Evolutionary conservation across 2,329 filamentous ascomycete species (phyloP).

Genomic region (Metarhizium anisopliae): DNA sequence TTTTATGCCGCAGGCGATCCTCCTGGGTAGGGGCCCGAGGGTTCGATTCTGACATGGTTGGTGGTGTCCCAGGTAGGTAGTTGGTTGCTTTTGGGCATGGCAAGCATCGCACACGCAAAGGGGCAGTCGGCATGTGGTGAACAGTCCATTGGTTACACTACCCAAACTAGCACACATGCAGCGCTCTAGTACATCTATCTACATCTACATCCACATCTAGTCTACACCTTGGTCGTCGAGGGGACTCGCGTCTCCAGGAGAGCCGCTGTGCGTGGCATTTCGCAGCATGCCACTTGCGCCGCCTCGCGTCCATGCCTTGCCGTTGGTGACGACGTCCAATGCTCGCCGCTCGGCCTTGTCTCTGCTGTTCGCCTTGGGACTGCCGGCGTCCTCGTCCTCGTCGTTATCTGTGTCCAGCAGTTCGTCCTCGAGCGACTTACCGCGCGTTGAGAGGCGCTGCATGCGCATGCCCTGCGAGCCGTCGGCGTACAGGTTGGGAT

Average conservation of each 20-base stretch:
- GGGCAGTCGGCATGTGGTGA: too few species aligned
- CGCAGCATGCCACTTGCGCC: slow-evolving; percentile 35
- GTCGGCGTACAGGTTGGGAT: slow-evolving; percentile 46
- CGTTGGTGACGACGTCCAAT: slow-evolving; percentile 2
- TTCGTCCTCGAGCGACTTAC: slow-evolving; percentile 34
- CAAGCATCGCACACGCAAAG: too few species aligned
- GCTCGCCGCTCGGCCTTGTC: neutral
- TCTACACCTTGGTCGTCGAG: neutral
- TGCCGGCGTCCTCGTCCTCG: slow-evolving; percentile 17
- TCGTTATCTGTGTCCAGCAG: slow-evolving; percentile 31
- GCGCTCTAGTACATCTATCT: too few species aligned
- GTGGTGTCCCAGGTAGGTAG: too few species aligned
- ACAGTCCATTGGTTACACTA: too few species aligned
- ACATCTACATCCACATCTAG: neutral
- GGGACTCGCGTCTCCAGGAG: neutral
- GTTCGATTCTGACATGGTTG: too few species aligned
- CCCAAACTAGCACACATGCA: too few species aligned
- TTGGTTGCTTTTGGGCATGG: too few species aligned
- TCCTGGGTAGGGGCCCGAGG: too few species aligned
- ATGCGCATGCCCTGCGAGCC: slow-evolving; percentile 34
- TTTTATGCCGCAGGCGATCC: too few species aligned
- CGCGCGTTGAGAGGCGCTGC: slow-evolving; percentile 37
- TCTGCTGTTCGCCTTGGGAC: neutral
- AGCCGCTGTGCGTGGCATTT: slow-evolving; percentile 18
- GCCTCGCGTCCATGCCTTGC: slow-evolving; percentile 27